Conservation (phyloP, 768 basidiomycete species). For the Pleurotus giganteus region DNA sequence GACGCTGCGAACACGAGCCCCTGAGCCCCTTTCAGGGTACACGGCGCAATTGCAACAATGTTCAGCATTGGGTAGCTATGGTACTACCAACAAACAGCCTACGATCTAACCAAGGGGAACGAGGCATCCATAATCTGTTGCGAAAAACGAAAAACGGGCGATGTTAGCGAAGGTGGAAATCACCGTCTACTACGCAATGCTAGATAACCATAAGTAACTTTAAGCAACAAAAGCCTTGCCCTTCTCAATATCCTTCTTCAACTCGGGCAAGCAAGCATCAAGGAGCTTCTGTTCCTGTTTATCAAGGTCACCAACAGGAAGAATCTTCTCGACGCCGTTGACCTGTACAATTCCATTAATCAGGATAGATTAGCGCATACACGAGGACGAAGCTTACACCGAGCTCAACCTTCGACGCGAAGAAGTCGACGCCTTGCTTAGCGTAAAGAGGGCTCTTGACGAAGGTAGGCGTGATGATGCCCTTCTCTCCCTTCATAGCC, state of each 20-base stretch:
- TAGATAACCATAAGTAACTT: constrained; percentile 30
- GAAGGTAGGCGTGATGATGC: constrained; percentile 80
- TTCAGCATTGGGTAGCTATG: too few relatives aligned
- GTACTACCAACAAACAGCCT: too few relatives aligned
- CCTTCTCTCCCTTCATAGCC: constrained; percentile 86
- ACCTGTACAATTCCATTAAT: too few relatives aligned
- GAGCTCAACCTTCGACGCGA: constrained; percentile 92
- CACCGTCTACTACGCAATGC: constrained; percentile 2
- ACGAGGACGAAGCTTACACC: constrained; percentile 61
- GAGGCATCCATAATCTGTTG: too few relatives aligned
- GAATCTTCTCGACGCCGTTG: constrained; percentile 91
- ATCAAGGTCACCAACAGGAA: constrained; percentile 76
- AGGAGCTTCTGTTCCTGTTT: constrained; percentile 84
- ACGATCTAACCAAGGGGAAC: neutral
- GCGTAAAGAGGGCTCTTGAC: constrained; percentile 87
- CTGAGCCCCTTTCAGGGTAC: too few relatives aligned
- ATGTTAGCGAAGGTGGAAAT: too few relatives aligned
- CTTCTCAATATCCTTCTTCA: constrained; percentile 98
- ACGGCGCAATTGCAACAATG: too few relatives aligned
- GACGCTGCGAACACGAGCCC: too few relatives aligned
- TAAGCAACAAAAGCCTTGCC: constrained; percentile 73
- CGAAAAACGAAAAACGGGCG: too few relatives aligned
- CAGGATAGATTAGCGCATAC: too few relatives aligned
- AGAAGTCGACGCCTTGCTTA: constrained; percentile 87
- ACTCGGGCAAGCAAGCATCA: constrained; percentile 83